Conservation (phyloP, 441 rosid species). For the Daphne laureola region DNA sequence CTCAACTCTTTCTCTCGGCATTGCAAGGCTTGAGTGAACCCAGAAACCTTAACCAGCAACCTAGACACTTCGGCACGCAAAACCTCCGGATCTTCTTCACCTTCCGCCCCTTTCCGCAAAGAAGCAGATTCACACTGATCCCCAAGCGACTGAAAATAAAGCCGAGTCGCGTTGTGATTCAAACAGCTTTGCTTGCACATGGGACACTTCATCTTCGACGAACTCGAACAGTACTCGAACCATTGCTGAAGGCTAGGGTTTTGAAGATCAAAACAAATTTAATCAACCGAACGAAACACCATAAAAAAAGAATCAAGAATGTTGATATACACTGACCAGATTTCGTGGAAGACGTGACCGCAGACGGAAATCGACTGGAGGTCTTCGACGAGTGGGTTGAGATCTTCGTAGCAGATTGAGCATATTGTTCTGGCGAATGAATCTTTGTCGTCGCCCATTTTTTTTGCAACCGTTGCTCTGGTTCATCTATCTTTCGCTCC, state of each 20-base stretch:
- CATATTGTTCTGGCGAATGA: constrained; percentile 54
- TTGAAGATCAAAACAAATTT: constrained; percentile 5
- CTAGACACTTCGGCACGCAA: constrained; percentile 49
- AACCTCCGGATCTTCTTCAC: constrained; percentile 41
- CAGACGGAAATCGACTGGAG: constrained; percentile 73
- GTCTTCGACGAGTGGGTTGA: constrained; percentile 73
- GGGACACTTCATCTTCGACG: constrained; percentile 68
- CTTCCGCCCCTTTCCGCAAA: constrained; percentile 22
- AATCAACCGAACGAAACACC: not conserved
- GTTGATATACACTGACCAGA: constrained; percentile 37
- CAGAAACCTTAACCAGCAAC: constrained; percentile 45
- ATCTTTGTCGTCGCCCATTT: constrained; percentile 23
- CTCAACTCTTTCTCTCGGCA: constrained; percentile 35
- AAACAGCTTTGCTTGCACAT: constrained; percentile 72
- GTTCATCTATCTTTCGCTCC: not conserved
- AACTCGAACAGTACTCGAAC: constrained; percentile 71
- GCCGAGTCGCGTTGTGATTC: constrained; percentile 39
- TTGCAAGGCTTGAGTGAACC: constrained; percentile 40
- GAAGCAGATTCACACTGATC: constrained; percentile 28
- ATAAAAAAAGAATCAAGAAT: not conserved
- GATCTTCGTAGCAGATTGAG: constrained; percentile 87
- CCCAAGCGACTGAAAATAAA: constrained; percentile 79
- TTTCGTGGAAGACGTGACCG: constrained; percentile 91
- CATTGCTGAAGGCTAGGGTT: constrained; percentile 79
- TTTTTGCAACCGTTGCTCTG: not conserved